phyloP scores from a whole-genome alignment of 2,329 filamentous ascomycete genomes.

The Dactylellina drechsleri region DNA sequence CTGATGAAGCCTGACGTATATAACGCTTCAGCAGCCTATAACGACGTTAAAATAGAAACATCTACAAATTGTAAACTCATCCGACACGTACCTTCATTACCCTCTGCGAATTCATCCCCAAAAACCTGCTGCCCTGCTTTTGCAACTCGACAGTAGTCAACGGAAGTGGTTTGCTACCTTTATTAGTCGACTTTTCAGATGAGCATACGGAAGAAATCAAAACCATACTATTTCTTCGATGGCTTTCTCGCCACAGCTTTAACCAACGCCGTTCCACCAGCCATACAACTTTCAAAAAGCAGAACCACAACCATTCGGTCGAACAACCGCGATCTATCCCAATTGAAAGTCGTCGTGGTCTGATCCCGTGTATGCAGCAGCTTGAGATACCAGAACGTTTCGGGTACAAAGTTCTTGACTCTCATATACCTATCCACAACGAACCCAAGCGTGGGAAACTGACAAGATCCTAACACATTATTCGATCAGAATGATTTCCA shows the following conservation, averaged over 20 bases:
- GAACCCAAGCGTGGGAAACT: slow-evolving; percentile 96
- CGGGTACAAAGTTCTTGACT: slow-evolving; percentile 91
- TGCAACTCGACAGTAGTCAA: slow-evolving; percentile 96
- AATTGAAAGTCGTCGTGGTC: slow-evolving; percentile 83
- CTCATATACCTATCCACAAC: slow-evolving; percentile 96
- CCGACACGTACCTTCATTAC: slow-evolving; percentile 76
- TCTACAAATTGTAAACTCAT: too few relatives aligned
- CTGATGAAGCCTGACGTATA: slow-evolving; percentile 97
- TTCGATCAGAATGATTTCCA: slow-evolving; percentile 28
- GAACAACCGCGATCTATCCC: slow-evolving; percentile 84
- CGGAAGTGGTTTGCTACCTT: slow-evolving; percentile 76
- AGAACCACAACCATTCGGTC: slow-evolving; percentile 83
- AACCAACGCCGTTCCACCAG: slow-evolving; percentile 79
- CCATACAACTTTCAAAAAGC: slow-evolving; percentile 84
- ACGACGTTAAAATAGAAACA: too few relatives aligned
- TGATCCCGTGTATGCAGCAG: slow-evolving; percentile 80
- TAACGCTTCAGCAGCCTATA: slow-evolving; percentile 76
- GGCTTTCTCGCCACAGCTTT: slow-evolving; percentile 88
- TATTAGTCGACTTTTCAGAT: background rate
- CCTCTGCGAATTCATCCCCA: slow-evolving; percentile 88
- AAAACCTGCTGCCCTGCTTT: slow-evolving; percentile 88
- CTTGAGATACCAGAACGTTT: slow-evolving; percentile 92
- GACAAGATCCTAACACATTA: slow-evolving; percentile 75
- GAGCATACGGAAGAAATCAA: background rate
- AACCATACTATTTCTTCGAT: slow-evolving; percentile 78